phyloP scores from a whole-genome alignment of 495 filamentous ascomycete species.

The Neurospora sp. region DNA sequence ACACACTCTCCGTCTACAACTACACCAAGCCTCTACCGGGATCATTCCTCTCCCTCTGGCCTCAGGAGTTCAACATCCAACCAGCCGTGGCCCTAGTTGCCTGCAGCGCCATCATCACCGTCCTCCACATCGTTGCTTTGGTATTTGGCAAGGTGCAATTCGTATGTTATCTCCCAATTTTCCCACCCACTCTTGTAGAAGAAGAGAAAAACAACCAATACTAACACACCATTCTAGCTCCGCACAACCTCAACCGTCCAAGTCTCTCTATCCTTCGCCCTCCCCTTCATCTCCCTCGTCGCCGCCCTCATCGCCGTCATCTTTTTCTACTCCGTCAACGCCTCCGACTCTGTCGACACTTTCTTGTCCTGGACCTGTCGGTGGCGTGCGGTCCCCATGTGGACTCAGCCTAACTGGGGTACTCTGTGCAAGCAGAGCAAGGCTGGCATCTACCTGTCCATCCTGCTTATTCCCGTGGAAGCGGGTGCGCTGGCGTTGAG shows the following conservation, averaged over 20 bases:
- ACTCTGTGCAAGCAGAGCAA: constrained; percentile 41
- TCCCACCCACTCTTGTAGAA: background rate
- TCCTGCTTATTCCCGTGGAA: constrained; percentile 44
- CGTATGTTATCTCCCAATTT: constrained; percentile 19
- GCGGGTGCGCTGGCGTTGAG: constrained; percentile 29
- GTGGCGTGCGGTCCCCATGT: constrained; percentile 38
- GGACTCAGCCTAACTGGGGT: constrained; percentile 34
- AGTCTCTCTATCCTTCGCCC: constrained; percentile 26
- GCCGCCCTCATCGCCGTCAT: constrained; percentile 38
- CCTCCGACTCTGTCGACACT: constrained; percentile 34
- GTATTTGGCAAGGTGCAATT: constrained; percentile 28
- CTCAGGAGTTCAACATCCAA: constrained; percentile 38
- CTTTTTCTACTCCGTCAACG: constrained; percentile 46
- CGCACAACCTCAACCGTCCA: constrained; percentile 28
- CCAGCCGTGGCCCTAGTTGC: constrained; percentile 41
- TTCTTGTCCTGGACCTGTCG: constrained; percentile 47
- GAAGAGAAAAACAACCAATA: background rate
- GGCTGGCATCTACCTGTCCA: constrained; percentile 38
- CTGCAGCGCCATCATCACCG: constrained; percentile 31
- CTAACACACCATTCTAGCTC: constrained; percentile 22
- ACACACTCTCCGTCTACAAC: constrained; percentile 40
- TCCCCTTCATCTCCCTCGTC: constrained; percentile 32
- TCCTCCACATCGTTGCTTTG: constrained; percentile 35
- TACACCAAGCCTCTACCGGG: constrained; percentile 27
- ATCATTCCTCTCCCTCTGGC: constrained; percentile 41